These are phyloP conservation scores for Batrachochytrium dendrobatidis DNA, from an alignment of 371 early-diverging fungal genomes.

Conservation along the genomic window DNA sequence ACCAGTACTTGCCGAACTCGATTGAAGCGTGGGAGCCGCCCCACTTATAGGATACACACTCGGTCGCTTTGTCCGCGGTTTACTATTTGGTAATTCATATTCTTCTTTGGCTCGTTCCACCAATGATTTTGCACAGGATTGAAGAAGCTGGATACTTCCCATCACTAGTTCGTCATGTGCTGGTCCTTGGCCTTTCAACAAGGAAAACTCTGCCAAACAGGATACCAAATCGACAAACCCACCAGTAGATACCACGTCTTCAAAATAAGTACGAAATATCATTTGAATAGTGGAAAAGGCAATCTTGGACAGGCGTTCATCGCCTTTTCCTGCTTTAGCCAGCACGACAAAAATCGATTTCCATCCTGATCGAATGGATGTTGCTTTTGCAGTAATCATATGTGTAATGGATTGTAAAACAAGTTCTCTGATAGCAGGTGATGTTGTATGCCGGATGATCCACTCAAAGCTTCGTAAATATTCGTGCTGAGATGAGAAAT, in stretches of 20 bases:
- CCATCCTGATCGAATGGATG: constrained; percentile 58
- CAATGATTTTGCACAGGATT: constrained; percentile 43
- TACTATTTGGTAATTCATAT: constrained; percentile 5
- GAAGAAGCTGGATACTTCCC: constrained; percentile 53
- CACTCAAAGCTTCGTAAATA: constrained; percentile 64
- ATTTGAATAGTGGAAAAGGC: constrained; percentile 62
- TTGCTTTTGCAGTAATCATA: constrained; percentile 41
- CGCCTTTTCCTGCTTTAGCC: constrained; percentile 27
- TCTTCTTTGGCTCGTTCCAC: constrained; percentile 26
- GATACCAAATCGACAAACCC: constrained; percentile 71
- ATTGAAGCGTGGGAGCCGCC: constrained; percentile 3
- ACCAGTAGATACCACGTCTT: constrained; percentile 49
- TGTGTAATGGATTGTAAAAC: constrained; percentile 40
- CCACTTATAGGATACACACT: too few species aligned
- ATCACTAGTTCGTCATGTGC: constrained; percentile 46
- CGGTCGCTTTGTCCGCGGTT: not conserved
- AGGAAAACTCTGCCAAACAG: constrained; percentile 75
- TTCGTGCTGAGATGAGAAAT: constrained; percentile 61
- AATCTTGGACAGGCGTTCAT: constrained; percentile 55
- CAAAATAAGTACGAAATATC: constrained; percentile 61
- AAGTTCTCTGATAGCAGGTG: constrained; percentile 48
- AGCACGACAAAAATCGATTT: constrained; percentile 61
- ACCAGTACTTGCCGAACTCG: too few species aligned
- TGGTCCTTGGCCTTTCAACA: constrained; percentile 33
- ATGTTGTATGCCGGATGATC: constrained; percentile 54